Conservation (phyloP, 352 stramenopile species). For the Phytophthora ohioensis region DNA sequence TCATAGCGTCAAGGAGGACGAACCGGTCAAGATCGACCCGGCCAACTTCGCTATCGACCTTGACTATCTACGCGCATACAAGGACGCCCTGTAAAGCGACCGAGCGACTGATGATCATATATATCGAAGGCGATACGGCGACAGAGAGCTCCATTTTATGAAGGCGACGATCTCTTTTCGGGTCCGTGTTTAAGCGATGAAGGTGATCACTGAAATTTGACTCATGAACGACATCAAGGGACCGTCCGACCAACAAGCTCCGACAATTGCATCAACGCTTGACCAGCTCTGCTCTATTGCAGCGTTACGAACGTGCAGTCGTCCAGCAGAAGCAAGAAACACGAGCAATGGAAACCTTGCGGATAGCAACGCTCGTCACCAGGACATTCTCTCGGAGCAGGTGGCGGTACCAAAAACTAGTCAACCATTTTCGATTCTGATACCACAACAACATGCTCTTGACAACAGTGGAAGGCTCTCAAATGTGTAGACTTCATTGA, state of each 20-base stretch:
- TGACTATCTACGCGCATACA: conserved; percentile 37
- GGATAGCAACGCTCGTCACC: conserved; percentile 13
- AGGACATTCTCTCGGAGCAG: conserved; percentile 11
- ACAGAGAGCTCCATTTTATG: conserved; percentile 5
- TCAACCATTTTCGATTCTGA: conserved; percentile 9
- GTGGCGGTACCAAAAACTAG: conserved; percentile 23
- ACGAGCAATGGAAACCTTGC: conserved; percentile 3
- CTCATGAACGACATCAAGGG: conserved; percentile 1
- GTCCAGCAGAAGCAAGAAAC: conserved; percentile 1
- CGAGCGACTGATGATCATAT: background rate
- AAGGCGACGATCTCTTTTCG: conserved; percentile 3
- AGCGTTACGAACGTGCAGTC: background rate
- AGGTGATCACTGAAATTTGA: conserved; percentile 5
- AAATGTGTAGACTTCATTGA: background rate
- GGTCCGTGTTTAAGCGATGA: conserved; percentile 4
- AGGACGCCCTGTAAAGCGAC: conserved; percentile 33
- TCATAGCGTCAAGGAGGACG: conserved; percentile 8
- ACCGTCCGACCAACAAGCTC: background rate
- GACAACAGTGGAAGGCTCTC: background rate
- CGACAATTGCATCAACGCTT: background rate
- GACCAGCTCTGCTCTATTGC: conserved; percentile 8
- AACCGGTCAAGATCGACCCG: conserved; percentile 4
- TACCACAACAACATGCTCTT: conserved; percentile 3
- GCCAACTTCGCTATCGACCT: conserved; percentile 30
- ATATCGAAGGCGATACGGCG: conserved; percentile 18